A percentile compares a stretch with the other conserved stretches of the same genome.
phyloP scores from a whole-genome alignment of 331 rosid species.

The Arachis monticola region DNA sequence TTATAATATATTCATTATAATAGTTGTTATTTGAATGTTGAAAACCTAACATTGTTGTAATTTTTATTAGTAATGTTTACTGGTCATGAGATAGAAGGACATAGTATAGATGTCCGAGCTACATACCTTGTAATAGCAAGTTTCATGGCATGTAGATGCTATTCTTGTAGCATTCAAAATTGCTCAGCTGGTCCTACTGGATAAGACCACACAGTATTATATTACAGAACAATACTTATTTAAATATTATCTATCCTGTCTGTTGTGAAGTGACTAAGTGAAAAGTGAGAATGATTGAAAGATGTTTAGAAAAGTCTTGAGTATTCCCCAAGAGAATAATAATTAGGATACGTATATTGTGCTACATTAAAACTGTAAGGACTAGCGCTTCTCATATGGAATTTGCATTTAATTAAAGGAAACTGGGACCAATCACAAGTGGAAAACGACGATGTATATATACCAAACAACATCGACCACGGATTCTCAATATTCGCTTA shows the following conservation, averaged over 20 bases:
- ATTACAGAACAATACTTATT: not conserved
- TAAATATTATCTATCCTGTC: conserved; percentile 7
- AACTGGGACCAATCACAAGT: conserved; percentile 29
- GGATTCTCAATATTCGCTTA: conserved; percentile 15
- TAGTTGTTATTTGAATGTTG: too few species aligned
- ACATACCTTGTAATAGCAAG: not conserved
- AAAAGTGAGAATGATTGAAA: conserved; percentile 25
- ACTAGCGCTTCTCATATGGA: conserved; percentile 6
- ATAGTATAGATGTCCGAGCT: not conserved
- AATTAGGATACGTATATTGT: not conserved
- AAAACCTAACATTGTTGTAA: too few species aligned
- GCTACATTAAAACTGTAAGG: conserved; percentile 21
- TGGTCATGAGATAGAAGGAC: not conserved
- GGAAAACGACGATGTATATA: not conserved
- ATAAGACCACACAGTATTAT: not conserved
- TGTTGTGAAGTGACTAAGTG: conserved; percentile 27
- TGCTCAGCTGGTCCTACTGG: conserved; percentile 20
- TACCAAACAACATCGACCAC: not conserved
- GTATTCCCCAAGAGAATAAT: conserved; percentile 16
- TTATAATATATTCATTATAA: too few species aligned
- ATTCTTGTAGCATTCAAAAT: conserved; percentile 16
- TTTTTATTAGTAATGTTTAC: too few species aligned
- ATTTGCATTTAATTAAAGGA: not conserved
- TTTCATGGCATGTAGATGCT: conserved; percentile 4
- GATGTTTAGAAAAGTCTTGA: conserved; percentile 35